Base-by-base conservation (phyloP, 108 stramenopile species). In the Cyclotella distinguenda region DNA sequence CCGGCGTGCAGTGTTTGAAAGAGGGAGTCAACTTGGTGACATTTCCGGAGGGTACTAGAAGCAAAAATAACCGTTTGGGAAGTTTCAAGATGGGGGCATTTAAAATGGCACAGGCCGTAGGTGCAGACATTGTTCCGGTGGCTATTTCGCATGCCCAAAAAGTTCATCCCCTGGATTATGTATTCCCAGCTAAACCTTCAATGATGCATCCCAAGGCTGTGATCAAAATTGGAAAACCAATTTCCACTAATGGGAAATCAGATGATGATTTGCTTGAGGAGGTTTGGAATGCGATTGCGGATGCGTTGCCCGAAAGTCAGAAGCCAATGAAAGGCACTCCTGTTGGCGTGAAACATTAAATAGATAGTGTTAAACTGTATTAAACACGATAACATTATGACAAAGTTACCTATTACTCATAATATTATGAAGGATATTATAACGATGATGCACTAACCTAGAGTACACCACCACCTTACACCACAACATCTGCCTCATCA, bases 11-110 rank as follows among this genome's bases (percentile, higher is more conserved):
- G 59, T 80, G 68, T 48, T 34, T 85, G 32, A 65, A 62, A 26
- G 56, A 68, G 47, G 79, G 81, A 35, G 81, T 80, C 25, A 69
- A 71, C 59, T 60, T 82, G 21, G 64, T 74, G 5, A 79, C 78
- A 3, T 85, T 85, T 38, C 74, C 84, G 0, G 84, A 85, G 59
- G 84, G 84, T 0, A 82, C 84, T 33, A 74, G 84, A 4, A 77
- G 70, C 46, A 64, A 72, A 54, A 77, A 61, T 35, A 74, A 81
- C 23, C 50, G 78, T 15, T 22, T 85, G 68, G 70, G 79, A 40
- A 64, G 74, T 23, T 85, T 85, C 50, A 85, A 85, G 75, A 75
- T 72, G 52, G 83, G 83, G 9, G 84, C 84, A 36, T 85, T 85
- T 76, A 81, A 81, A 35, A 81, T 81, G 80, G 80, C 80, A 16